Percentiles rank a stretch among this genome's conserved stretches.
Conservation (phyloP, 2,329 filamentous ascomycete genomes). For the Shiraia sp. region DNA sequence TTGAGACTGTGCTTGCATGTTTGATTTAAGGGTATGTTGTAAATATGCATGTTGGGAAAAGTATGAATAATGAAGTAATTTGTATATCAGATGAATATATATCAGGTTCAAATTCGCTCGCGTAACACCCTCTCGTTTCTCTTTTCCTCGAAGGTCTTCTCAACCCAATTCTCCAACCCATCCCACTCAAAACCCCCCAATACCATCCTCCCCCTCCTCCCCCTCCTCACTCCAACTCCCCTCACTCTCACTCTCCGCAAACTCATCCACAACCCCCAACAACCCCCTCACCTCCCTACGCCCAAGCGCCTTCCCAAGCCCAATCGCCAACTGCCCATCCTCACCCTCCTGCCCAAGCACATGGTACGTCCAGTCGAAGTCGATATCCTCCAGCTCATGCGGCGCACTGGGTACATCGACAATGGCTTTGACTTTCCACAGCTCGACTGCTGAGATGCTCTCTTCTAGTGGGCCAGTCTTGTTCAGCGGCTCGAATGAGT, state of each 20-base stretch:
- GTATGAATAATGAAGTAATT: too few relatives aligned
- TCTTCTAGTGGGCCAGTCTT: conserved; percentile 10
- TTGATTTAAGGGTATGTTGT: too few relatives aligned
- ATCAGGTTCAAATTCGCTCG: too few relatives aligned
- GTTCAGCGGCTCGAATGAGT: conserved; percentile 1
- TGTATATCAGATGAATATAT: too few relatives aligned
- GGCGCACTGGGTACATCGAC: conserved; percentile 28
- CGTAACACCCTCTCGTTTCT: too few relatives aligned
- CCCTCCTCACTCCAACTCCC: conserved; percentile 1
- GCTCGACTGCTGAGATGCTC: conserved; percentile 24
- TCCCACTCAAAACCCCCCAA: too few relatives aligned
- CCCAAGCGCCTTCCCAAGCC: conserved; percentile 26
- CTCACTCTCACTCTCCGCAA: conserved; percentile 11
- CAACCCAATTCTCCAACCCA: too few relatives aligned
- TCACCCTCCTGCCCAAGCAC: conserved; percentile 17
- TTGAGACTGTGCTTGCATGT: too few relatives aligned
- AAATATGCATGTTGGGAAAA: too few relatives aligned
- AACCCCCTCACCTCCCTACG: conserved; percentile 22
- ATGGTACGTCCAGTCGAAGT: conserved; percentile 34
- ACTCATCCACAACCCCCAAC: conserved; percentile 22
- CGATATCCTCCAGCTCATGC: conserved; percentile 32
- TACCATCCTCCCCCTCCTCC: too few relatives aligned
- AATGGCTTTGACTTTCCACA: conserved; percentile 31
- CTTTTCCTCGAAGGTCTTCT: too few relatives aligned
- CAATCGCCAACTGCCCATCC: conserved; percentile 33